These are phyloP conservation scores for Martiniozyma abietophila DNA, from an alignment of 805 yeast species.

Conservation along the genomic window DNA sequence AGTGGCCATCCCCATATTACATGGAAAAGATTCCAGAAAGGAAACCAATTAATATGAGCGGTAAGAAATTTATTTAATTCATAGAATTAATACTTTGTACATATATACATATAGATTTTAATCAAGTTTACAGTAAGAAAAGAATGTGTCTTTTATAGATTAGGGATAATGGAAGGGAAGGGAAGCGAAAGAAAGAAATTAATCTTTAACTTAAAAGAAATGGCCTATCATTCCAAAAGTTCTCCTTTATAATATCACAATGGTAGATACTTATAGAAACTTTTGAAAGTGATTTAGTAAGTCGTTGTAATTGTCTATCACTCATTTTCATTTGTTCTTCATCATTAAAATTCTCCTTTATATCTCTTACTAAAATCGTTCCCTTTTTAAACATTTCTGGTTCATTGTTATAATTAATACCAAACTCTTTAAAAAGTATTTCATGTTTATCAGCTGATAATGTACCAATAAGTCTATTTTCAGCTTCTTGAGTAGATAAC, in stretches of 20 bases:
- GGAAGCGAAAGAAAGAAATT: background rate
- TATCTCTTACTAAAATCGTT: slow-evolving; percentile 47
- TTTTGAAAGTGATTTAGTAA: slow-evolving; percentile 39
- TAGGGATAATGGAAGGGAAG: background rate
- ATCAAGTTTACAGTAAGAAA: too few relatives aligned
- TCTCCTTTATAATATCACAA: slow-evolving; percentile 53
- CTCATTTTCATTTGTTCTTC: slow-evolving; percentile 17
- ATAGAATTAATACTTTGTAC: slow-evolving; percentile 1
- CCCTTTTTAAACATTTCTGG: slow-evolving; percentile 87
- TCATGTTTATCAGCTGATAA: slow-evolving; percentile 82
- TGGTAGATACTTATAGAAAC: slow-evolving; percentile 38
- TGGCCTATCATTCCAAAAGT: slow-evolving; percentile 49
- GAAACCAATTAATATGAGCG: slow-evolving; percentile 15
- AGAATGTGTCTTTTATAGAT: background rate
- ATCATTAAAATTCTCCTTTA: slow-evolving; percentile 8
- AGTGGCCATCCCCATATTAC: slow-evolving; percentile 44
- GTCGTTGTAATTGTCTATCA: slow-evolving; percentile 18
- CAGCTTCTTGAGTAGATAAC: slow-evolving; percentile 71
- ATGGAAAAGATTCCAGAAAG: slow-evolving; percentile 12
- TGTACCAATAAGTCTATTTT: slow-evolving; percentile 66
- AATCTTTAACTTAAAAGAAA: slow-evolving; percentile 18
- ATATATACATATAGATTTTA: slow-evolving; percentile 1
- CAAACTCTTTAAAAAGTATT: slow-evolving; percentile 65
- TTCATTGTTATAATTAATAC: slow-evolving; percentile 85
- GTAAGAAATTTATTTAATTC: slow-evolving; percentile 18